Base-by-base conservation (phyloP, 2,329 filamentous ascomycete genomes). In the Scopulariopsis brevicaulis region DNA sequence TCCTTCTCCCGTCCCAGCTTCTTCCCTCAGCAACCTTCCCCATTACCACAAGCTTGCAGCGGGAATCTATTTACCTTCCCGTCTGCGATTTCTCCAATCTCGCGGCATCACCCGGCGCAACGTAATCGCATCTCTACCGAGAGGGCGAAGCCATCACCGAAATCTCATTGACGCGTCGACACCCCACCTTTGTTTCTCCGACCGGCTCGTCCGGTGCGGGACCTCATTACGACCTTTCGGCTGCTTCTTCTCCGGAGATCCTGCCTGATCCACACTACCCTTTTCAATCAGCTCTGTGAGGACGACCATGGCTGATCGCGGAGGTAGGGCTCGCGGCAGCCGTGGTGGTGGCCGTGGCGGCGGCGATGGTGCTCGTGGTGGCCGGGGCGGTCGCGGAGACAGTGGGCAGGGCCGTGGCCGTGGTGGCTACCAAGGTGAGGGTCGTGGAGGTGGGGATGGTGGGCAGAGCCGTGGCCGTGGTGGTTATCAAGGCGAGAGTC, bases 311-410 rank as follows among this genome's bases (percentile, higher is more conserved):
- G 7, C 10, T 46, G 18, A 46, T 2, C 40, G 40, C 4, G 28
- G 28, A 46, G 40, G 40, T 46, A n/a, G 15, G n/a, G 8, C 40
- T 14, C 18, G 40, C 40, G 40, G 40, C 6, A 6, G 15, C 18
- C 40, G 40, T 18, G 40, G 40, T 18, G 40, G 22, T 20, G 46
- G 46, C 3, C n/a, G 46, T 22, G 46, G 22, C 46, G 46, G 18
- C 7, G 14, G 46, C n/a, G 46, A 22, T 22, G 15, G 15, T 20
- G 46, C 18, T 11, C 46, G 46, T 32, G 58, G 62, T 34, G 63
- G 66, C 35, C 66, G 63, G 43, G 64, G 64, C 52, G 63, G 64
- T 43, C 58, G 64, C 20, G 65, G 62, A 50, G 59, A 61, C 46
- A 57, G 58, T 18, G 48, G 56, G 20, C 58, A 55, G 3, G 51